A percentile compares a stretch with the other conserved stretches of the same genome.
phyloP scores from a whole-genome alignment of 805 yeast species.

The Brettanomyces custersianus region DNA sequence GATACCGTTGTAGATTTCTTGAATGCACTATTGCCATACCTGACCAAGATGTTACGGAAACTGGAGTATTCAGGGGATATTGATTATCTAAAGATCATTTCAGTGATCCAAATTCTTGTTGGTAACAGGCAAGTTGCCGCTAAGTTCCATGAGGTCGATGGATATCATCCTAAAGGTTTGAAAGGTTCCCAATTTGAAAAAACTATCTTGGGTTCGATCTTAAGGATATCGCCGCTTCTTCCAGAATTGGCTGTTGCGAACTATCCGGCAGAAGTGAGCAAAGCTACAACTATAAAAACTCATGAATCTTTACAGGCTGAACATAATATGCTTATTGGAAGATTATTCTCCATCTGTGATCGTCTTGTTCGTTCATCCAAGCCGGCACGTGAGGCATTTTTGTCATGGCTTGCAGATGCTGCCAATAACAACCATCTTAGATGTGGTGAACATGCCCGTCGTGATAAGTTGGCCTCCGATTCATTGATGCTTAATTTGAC shows the following conservation, averaged over 20 bases:
- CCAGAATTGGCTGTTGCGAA: slow-evolving; percentile 38
- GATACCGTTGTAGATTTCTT: slow-evolving; percentile 55
- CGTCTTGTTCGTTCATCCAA: slow-evolving; percentile 67
- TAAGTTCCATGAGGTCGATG: slow-evolving; percentile 45
- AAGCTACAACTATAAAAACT: slow-evolving; percentile 37
- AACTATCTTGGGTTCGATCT: slow-evolving; percentile 70
- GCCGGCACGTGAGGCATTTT: slow-evolving; percentile 50
- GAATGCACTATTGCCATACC: slow-evolving; percentile 38
- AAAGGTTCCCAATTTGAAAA: slow-evolving; percentile 47
- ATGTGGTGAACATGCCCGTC: slow-evolving; percentile 75
- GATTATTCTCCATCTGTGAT: slow-evolving; percentile 63
- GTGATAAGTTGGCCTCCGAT: slow-evolving; percentile 59
- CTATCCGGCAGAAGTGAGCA: slow-evolving; percentile 30
- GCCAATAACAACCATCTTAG: slow-evolving; percentile 82
- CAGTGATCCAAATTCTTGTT: slow-evolving; percentile 49
- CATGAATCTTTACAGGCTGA: slow-evolving; percentile 58
- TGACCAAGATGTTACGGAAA: slow-evolving; percentile 29
- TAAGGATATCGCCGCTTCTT: slow-evolving; percentile 66
- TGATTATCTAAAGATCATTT: slow-evolving; percentile 42
- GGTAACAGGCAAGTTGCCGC: slow-evolving; percentile 55
- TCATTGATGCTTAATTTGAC: slow-evolving; percentile 77
- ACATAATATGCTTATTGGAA: slow-evolving; percentile 46
- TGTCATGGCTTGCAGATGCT: slow-evolving; percentile 62
- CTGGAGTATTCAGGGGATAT: slow-evolving; percentile 36
- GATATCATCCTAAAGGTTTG: slow-evolving; percentile 39